phyloP scores from a whole-genome alignment of 441 rosid species.

The Raphanus hybrid region DNA sequence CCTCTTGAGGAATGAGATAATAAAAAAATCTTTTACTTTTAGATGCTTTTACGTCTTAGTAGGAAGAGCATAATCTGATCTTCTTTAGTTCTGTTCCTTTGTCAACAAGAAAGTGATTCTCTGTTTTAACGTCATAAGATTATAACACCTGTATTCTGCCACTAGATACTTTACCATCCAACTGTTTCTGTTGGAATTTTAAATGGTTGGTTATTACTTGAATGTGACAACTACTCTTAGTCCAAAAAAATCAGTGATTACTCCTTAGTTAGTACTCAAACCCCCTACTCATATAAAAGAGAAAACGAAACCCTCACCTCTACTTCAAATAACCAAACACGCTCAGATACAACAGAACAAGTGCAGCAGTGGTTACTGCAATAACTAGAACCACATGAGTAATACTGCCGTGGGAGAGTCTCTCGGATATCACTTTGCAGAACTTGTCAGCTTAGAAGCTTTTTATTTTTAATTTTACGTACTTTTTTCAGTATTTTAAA shows the following conservation, averaged over 20 bases:
- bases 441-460: background rate
- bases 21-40: slow-evolving; percentile 21
- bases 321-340: background rate
- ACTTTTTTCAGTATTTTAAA: no score
- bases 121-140: slow-evolving; percentile 9
- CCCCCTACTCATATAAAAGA: background rate
- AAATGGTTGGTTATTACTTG: background rate
- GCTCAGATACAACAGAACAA: background rate
- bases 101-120: slow-evolving; percentile 25
- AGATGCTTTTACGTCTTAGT: slow-evolving; percentile 19
- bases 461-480: no score
- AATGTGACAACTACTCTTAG: background rate
- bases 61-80: background rate
- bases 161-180: background rate
- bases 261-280: background rate
- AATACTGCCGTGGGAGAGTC: no score
- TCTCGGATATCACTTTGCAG: background rate
- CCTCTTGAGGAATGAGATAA: background rate
- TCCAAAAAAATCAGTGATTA: background rate
- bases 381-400: background rate
- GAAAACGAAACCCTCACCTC: background rate
- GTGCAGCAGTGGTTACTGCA: background rate
- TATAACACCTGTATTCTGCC: background rate
- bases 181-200: background rate
- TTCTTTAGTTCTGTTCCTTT: slow-evolving; percentile 10